phyloP scores from a whole-genome alignment of 2,329 filamentous ascomycete species.

The Epicoccum sorghinum region DNA sequence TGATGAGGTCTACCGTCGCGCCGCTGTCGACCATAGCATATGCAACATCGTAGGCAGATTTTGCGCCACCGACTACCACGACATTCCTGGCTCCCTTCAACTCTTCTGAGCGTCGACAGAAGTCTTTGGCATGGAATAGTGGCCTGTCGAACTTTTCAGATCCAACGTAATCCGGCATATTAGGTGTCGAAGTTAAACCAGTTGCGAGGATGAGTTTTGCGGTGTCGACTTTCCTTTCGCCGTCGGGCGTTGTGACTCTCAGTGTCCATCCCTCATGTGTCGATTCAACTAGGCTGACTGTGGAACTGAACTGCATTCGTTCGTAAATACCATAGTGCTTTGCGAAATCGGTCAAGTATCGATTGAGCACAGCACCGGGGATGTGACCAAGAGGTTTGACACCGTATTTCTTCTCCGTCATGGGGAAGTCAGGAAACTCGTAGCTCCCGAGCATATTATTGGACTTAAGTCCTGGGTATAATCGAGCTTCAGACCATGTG shows the following conservation, averaged over 20 bases:
- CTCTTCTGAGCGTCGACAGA: slow-evolving; percentile 51
- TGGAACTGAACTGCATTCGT: not conserved
- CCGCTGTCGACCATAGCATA: slow-evolving; percentile 62
- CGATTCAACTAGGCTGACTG: slow-evolving; percentile 2
- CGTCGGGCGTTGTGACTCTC: not conserved
- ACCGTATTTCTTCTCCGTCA: slow-evolving; percentile 8
- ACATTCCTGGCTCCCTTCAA: slow-evolving; percentile 42
- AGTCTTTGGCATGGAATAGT: slow-evolving; percentile 63
- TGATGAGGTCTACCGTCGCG: slow-evolving; percentile 65
- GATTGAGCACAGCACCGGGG: slow-evolving; percentile 4
- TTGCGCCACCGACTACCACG: slow-evolving; percentile 65
- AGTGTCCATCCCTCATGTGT: not conserved
- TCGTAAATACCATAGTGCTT: slow-evolving; percentile 6
- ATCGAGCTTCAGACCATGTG: slow-evolving; percentile 5
- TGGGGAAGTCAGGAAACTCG: slow-evolving; percentile 10
- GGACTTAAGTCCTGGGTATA: slow-evolving; percentile 4
- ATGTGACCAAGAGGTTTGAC: slow-evolving; percentile 9
- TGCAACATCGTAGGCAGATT: slow-evolving; percentile 68
- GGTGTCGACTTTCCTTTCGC: slow-evolving; percentile 17
- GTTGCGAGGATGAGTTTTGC: slow-evolving; percentile 66
- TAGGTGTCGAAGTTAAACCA: slow-evolving; percentile 64
- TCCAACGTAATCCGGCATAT: slow-evolving; percentile 58
- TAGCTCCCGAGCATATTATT: slow-evolving; percentile 13
- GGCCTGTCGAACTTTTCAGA: slow-evolving; percentile 53
- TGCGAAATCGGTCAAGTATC: slow-evolving; percentile 7